Evolutionary conservation across 106 monocot genomes (phyloP), one percentile per base, ranked within the genome.

Genomic region (Phalaenopsis aphrodite): DNA sequence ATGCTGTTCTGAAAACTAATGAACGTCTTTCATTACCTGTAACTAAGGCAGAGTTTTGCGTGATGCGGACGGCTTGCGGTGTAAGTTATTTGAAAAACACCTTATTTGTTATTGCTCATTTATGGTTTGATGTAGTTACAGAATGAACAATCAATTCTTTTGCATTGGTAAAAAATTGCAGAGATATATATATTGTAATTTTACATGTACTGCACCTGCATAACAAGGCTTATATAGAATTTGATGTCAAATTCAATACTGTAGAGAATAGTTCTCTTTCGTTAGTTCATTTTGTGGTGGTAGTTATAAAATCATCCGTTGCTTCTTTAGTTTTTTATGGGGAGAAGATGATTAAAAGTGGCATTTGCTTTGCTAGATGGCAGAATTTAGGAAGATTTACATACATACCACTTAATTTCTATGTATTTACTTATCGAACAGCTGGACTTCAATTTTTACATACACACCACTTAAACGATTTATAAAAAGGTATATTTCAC

Each of bases 11-110:
- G 73, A 92, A 90, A 78, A 90, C 89, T 48, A 85, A 67, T 41
- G 97, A 97, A 41, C 94, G 94, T 15, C 67, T 97, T 17, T 77
- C 89, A 56, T 56, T 97, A 7, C 86, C 97, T 41, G 85, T 94
- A 55, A 85, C 94, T 52, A 97, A 88, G 84, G 97, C 92, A 41
- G 97, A 97, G 85, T 97, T 94, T 80, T 56, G 92, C 37, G 97
- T 92, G 47, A 83, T 97, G 84, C 94, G 97, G 64, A 85, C 92
- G 64, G 87, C 90, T 41, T 94, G 84, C 39, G 85, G 90, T 78
- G 97, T 97, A 97, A 90, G 97, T 79, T 48, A 45, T 45, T 66
- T 23, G 11, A 37, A 14, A 37, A 69, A 69, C 21, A 61, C 21
- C 10, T 6, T 69, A 1, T 43, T n/a, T 17, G 30, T 74, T 7